Percentiles rank a stretch among this genome's conserved stretches.
Evolutionary conservation across 2,329 filamentous ascomycete genomes (phyloP).

Genomic region (Fusarium haematococcum): DNA sequence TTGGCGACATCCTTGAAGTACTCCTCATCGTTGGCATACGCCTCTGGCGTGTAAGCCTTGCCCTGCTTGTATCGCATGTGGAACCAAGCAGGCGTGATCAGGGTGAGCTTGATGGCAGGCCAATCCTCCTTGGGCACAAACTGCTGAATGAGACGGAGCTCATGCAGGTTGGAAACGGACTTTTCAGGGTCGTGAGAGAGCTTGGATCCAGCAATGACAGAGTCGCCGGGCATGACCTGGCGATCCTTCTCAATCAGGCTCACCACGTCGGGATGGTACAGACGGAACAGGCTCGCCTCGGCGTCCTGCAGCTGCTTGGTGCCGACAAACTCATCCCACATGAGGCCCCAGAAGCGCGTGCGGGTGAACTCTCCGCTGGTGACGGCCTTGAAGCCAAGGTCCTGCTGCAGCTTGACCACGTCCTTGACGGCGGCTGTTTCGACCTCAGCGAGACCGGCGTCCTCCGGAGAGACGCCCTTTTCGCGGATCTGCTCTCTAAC

Average conservation of each 20-base stretch:
- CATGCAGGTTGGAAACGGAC: conserved; percentile 61
- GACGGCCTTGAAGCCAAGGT: conserved; percentile 74
- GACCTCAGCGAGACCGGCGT: conserved; percentile 66
- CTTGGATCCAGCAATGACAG: conserved; percentile 64
- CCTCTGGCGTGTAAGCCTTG: conserved; percentile 43
- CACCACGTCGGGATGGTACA: conserved; percentile 67
- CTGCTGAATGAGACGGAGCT: conserved; percentile 61
- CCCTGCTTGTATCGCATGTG: conserved; percentile 46
- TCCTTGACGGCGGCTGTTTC: conserved; percentile 66
- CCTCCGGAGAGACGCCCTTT: conserved; percentile 58
- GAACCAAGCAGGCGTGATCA: conserved; percentile 63
- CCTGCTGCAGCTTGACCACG: conserved; percentile 75
- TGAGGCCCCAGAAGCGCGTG: conserved; percentile 59
- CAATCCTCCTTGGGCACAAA: conserved; percentile 60
- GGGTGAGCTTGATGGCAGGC: conserved; percentile 65
- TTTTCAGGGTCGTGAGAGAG: conserved; percentile 56
- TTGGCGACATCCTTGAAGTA: conserved; percentile 75
- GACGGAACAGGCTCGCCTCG: conserved; percentile 63
- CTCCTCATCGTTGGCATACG: conserved; percentile 53
- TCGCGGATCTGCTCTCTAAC: conserved; percentile 48
- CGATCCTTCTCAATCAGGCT: conserved; percentile 64
- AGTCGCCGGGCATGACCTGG: conserved; percentile 68
- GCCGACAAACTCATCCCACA: conserved; percentile 66
- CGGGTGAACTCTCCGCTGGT: conserved; percentile 78
- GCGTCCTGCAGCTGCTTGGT: conserved; percentile 62